Percentiles rank a stretch among this genome's conserved stretches.
Evolutionary conservation across 208 protist species (phyloP).

Genomic region (Phytomonas serpens): DNA sequence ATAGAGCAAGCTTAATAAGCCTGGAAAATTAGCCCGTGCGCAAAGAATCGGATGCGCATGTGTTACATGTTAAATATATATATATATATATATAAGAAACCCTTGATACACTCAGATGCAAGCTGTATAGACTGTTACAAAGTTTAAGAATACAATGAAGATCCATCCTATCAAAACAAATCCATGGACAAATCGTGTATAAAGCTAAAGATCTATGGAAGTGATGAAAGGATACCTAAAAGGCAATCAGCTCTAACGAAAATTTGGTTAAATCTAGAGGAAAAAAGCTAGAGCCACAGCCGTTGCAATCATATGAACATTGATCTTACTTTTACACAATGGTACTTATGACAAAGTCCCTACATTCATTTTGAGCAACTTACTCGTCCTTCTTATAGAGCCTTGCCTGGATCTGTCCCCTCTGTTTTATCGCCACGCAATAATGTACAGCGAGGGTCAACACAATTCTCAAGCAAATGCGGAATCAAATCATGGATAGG

Average conservation of each 20-base stretch:
- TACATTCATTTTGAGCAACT: not conserved
- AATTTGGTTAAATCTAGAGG: not conserved
- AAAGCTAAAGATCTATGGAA: not conserved
- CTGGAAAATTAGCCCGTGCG: not conserved
- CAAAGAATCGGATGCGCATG: not conserved
- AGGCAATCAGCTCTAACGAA: not conserved
- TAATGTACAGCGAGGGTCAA: conserved; percentile 41
- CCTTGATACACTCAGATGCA: conserved; percentile 7
- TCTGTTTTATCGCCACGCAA: conserved; percentile 3
- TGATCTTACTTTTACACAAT: conserved; percentile 10
- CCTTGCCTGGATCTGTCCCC: not conserved
- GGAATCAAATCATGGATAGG: conserved; percentile 36
- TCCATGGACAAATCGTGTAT: not conserved
- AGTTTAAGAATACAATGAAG: not conserved
- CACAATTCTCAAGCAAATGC: conserved; percentile 42
- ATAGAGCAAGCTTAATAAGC: not conserved
- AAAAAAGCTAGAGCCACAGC: not conserved
- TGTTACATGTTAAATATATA: conserved; percentile 10
- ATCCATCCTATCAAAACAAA: not conserved
- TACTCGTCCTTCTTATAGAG: not conserved
- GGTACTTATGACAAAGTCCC: not conserved
- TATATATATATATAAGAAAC: conserved; percentile 11
- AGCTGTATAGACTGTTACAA: not conserved
- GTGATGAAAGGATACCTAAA: not conserved
- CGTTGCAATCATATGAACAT: not conserved